Evolutionary conservation across 371 early-diverging fungal genomes (phyloP).

Genomic region (Mitosporidium daphniae): DNA sequence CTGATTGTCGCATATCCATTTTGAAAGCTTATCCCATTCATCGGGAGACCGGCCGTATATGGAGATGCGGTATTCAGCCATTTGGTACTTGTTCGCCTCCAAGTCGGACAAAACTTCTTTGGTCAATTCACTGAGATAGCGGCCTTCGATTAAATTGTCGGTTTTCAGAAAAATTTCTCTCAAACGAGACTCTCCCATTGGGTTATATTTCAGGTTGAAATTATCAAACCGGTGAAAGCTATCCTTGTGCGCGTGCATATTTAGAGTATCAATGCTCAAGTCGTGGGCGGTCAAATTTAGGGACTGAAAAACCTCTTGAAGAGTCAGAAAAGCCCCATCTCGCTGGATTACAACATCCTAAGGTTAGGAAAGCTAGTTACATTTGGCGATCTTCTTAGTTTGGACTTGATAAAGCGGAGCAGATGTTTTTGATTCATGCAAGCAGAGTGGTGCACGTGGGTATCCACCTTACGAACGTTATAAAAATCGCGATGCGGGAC

Average conservation of each 20-base stretch:
- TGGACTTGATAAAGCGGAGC: conserved; percentile 76
- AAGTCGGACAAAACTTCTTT: conserved; percentile 69
- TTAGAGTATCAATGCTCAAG: conserved; percentile 68
- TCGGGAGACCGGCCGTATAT: conserved; percentile 13
- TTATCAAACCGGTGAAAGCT: conserved; percentile 64
- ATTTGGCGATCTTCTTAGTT: conserved; percentile 38
- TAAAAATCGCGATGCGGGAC: conserved; percentile 88
- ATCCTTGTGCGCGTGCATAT: conserved; percentile 51
- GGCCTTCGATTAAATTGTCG: conserved; percentile 60
- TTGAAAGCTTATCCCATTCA: conserved; percentile 75
- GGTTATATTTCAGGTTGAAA: conserved; percentile 87
- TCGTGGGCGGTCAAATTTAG: conserved; percentile 79
- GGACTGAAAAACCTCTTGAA: conserved; percentile 40
- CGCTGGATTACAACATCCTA: conserved; percentile 10
- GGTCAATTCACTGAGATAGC: conserved; percentile 67
- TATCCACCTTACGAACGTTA: conserved; percentile 90
- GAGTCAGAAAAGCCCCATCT: conserved; percentile 11
- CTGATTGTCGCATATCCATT: conserved; percentile 37
- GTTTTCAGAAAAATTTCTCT: conserved; percentile 74
- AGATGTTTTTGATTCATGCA: conserved; percentile 95
- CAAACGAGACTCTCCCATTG: conserved; percentile 24
- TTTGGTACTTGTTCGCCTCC: conserved; percentile 25
- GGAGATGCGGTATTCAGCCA: conserved; percentile 8
- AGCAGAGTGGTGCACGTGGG: conserved; percentile 76
- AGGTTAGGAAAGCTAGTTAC: conserved; percentile 8